These are phyloP conservation scores for Talaromyces sp. DNA, from an alignment of 2,329 filamentous ascomycete species.

Conservation along the genomic window DNA sequence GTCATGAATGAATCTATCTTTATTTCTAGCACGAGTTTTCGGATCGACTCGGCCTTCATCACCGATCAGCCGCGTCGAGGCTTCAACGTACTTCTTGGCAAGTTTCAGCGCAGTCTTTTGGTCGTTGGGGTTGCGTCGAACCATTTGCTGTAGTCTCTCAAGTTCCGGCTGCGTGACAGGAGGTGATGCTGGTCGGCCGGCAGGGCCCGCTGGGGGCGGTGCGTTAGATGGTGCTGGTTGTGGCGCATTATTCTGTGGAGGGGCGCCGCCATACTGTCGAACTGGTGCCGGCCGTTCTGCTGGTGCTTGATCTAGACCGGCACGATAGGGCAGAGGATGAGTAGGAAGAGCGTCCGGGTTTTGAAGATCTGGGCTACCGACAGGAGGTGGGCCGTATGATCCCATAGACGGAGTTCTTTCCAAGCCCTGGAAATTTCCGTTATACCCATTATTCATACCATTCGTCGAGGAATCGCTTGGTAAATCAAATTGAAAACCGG, in stretches of 20 bases:
- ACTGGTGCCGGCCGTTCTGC: slow-evolving; percentile 46
- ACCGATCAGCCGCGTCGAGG: slow-evolving; percentile 71
- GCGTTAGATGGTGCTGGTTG: slow-evolving; percentile 22
- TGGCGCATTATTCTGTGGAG: slow-evolving; percentile 30
- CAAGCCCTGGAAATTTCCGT: not conserved
- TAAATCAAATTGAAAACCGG: slow-evolving; percentile 70
- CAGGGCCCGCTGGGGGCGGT: slow-evolving; percentile 12
- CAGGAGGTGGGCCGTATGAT: slow-evolving; percentile 1
- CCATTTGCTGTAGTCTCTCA: slow-evolving; percentile 63
- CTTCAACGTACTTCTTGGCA: slow-evolving; percentile 81
- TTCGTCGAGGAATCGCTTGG: slow-evolving; percentile 28
- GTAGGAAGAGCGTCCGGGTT: slow-evolving; percentile 52
- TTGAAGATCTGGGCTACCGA: not conserved
- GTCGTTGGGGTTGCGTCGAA: slow-evolving; percentile 68
- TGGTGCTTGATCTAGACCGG: slow-evolving; percentile 42
- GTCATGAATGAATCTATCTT: slow-evolving; percentile 79
- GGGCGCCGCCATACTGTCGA: slow-evolving; percentile 44
- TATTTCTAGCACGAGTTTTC: slow-evolving; percentile 56
- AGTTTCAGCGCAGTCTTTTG: slow-evolving; percentile 65
- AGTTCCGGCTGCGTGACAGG: slow-evolving; percentile 76
- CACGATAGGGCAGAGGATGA: slow-evolving; percentile 52
- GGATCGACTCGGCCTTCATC: slow-evolving; percentile 68
- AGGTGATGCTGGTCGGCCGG: slow-evolving; percentile 27
- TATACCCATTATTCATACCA: slow-evolving; percentile 2
- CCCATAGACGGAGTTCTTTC: slow-evolving; percentile 8